phyloP scores from a whole-genome alignment of 2,329 filamentous ascomycete species.

The Cladosporium sp. region DNA sequence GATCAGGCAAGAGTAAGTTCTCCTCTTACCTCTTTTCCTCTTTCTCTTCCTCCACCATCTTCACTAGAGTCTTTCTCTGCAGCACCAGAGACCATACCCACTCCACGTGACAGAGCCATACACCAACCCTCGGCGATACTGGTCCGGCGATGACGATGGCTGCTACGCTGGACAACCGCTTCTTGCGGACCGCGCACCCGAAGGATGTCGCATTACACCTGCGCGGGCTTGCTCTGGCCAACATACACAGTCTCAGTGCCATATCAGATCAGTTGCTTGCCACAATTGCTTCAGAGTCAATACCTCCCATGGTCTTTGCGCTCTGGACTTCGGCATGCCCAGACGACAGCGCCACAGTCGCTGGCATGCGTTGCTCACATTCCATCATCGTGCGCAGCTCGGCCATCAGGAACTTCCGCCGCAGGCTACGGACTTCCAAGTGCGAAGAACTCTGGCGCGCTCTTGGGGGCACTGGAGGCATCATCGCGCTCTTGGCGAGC shows the following conservation, averaged over 20 bases:
- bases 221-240: not conserved
- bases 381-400: constrained; percentile 5
- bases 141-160: not conserved
- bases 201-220: not conserved
- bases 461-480: constrained; percentile 24
- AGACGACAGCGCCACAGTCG: not conserved
- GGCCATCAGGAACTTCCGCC: not conserved
- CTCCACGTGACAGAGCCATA: not conserved
- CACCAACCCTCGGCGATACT: not conserved
- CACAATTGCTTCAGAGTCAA: not conserved
- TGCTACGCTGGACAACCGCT: not conserved
- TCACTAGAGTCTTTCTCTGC: too few relatives aligned
- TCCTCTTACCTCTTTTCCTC: too few relatives aligned
- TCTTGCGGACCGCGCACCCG: not conserved
- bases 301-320: not conserved
- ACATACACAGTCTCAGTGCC: not conserved
- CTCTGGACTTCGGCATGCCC: constrained; percentile 4
- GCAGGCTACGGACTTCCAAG: constrained; percentile 17
- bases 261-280: not conserved
- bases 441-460: constrained; percentile 23
- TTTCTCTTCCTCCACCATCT: too few relatives aligned
- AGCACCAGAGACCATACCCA: too few relatives aligned
- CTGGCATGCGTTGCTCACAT: not conserved
- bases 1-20: too few relatives aligned
- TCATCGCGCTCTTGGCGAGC: constrained; percentile 23